phyloP scores from a whole-genome alignment of 225 moss, liverwort and hornwort genomes.

The Physcomitrium patens region DNA sequence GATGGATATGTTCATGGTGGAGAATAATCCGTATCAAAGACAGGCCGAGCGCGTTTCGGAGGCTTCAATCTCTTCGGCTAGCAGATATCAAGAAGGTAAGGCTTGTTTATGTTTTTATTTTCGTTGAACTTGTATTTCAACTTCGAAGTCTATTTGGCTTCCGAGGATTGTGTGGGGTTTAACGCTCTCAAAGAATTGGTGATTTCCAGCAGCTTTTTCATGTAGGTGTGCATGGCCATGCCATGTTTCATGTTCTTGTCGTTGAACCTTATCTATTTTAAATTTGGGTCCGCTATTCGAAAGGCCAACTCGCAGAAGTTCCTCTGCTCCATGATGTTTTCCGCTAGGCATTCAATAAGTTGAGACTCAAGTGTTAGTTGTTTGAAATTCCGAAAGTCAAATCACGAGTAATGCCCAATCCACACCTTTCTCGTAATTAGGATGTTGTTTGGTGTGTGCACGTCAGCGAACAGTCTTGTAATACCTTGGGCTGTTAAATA shows the following conservation, averaged over 20 bases:
- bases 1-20: conserved; percentile 98
- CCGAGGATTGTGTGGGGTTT: background rate
- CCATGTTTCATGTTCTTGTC: background rate
- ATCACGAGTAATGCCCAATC: background rate
- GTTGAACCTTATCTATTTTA: conserved; percentile 9
- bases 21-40: conserved; percentile 88
- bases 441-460: background rate
- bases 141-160: background rate
- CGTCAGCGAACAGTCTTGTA: background rate
- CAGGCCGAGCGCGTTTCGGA: conserved; percentile 84
- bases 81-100: conserved; percentile 80
- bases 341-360: background rate
- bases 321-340: conserved; percentile 1
- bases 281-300: background rate
- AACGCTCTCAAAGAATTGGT: background rate
- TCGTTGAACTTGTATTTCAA: background rate
- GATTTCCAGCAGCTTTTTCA: background rate
- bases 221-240: background rate
- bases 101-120: background rate
- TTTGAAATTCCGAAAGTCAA: background rate
- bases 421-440: background rate
- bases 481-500: background rate
- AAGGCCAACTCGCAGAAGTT: background rate
- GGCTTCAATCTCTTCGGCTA: conserved; percentile 86
- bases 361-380: background rate